A percentile compares a stretch with the other conserved stretches of the same genome.
Evolutionary conservation across 176 grass and related monocot genomes (phyloP).

Genomic region (Zizania latifolia): DNA sequence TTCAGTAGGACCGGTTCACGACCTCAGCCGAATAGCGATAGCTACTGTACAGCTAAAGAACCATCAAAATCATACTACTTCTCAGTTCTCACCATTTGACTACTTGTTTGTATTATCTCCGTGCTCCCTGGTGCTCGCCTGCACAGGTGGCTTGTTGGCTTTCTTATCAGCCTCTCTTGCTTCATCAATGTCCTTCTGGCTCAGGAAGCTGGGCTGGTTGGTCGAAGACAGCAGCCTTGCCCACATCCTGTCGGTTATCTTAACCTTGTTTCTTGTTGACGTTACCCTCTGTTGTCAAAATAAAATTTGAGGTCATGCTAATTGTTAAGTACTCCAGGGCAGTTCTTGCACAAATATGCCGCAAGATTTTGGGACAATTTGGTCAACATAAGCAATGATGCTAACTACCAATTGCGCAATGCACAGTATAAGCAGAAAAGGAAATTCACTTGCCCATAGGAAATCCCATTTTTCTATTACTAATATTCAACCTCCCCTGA

Average conservation of each 20-base stretch:
- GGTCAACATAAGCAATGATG: background rate
- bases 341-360: no score
- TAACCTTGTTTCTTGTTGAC: conserved; percentile 64
- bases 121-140: background rate
- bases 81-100: conserved; percentile 46
- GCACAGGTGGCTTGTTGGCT: background rate
- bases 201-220: conserved; percentile 80
- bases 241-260: conserved; percentile 83
- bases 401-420: background rate
- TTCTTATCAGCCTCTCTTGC: conserved; percentile 38
- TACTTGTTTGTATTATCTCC: conserved; percentile 8
- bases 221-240: conserved; percentile 75
- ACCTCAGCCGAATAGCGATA: background rate
- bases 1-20: background rate
- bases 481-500: background rate
- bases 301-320: background rate
- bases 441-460: background rate
- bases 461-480: background rate
- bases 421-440: no score
- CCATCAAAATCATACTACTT: conserved; percentile 25
- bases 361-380: no score
- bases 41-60: conserved; percentile 23
- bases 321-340: no score
- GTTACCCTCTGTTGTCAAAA: conserved; percentile 59
- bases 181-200: conserved; percentile 44